A percentile compares a stretch with the other conserved stretches of the same genome.
Conservation (phyloP, 305 asterid species). For the Fraxinus dipetala region DNA sequence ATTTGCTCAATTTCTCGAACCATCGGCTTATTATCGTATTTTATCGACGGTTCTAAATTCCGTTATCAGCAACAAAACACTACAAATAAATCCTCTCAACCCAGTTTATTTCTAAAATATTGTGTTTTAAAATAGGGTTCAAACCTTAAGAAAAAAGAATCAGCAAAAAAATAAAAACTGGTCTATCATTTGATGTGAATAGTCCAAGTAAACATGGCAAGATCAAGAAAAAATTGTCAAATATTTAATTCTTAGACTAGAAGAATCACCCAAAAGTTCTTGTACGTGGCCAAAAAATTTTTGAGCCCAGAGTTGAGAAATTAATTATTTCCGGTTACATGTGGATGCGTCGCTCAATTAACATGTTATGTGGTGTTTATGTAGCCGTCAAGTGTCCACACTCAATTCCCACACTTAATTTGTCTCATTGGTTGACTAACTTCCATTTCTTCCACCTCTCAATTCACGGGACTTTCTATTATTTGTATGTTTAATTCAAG, state of each 20-base stretch:
- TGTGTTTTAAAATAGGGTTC: not conserved
- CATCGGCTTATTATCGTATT: not conserved
- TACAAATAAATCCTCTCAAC: not conserved
- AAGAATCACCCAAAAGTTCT: not conserved
- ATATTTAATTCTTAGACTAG: not conserved
- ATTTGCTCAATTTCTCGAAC: not conserved
- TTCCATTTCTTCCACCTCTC: slow-evolving; percentile 15
- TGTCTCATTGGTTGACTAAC: slow-evolving; percentile 55
- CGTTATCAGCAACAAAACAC: not conserved
- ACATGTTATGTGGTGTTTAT: slow-evolving; percentile 61
- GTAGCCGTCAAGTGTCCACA: slow-evolving; percentile 69
- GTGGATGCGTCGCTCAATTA: slow-evolving; percentile 56
- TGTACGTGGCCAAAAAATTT: slow-evolving; percentile 21
- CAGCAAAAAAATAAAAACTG: not conserved
- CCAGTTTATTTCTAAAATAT: not conserved
- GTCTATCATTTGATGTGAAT: not conserved
- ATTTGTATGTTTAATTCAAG: not conserved
- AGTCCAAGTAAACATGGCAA: not conserved
- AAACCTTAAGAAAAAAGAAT: not conserved
- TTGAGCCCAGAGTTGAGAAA: not conserved
- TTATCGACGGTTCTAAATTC: not conserved
- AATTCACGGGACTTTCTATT: slow-evolving; percentile 28
- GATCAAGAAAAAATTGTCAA: not conserved
- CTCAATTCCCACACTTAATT: slow-evolving; percentile 47
- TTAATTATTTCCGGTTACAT: slow-evolving; percentile 27